Base-by-base conservation (phyloP, 1,284 basidiomycete genomes). In the Cryptococcus maquisensis region DNA sequence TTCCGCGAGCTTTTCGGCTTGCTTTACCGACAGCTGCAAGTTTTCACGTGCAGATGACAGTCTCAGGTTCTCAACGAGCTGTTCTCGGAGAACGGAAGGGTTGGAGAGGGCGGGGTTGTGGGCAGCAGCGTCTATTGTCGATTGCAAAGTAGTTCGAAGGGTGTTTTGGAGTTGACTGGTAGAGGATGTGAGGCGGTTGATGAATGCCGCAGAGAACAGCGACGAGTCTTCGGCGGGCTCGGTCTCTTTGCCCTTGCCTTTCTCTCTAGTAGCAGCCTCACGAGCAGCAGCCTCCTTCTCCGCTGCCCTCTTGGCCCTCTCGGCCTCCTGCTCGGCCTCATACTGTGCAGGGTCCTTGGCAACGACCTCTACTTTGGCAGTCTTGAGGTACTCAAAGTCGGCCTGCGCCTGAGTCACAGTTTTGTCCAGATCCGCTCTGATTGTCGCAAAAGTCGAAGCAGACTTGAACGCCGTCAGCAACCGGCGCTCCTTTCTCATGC, bases 321-420 rank as follows among this genome's bases (percentile, higher is more conserved):
- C 61, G 21, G 63, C 58, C 43, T 64, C 63, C 58, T 65, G 57
- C 42, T 68, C 65, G 15, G 60, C 57, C 44, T 60, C 61, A 54
- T 63, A 52, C 36, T 62, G 59, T 26, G 61, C 64, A n/a, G 63
- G 41, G n/a, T 68, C 64, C 48, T 74, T 74, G 38, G 62, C 55
- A 7, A 65, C 62, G 6, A 75, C 68, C 49, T 75, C 74, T 16
- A 74, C 68, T 47, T 72, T 75, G 54, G 63, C 67, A 16, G 60
- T 73, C 51, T 60, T 71, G 13, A 71, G 72, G 32, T 67, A 71
- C 49, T 79, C 83, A 47, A 91, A 70, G 72, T 90, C 88, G 57
- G 83, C 85, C 78, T 93, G 89, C 35, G 89, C 89, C 68, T 92
- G 88, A 4, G 81, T 77, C 49, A 91, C 87, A 28, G 87, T 89